Conservation (phyloP, 2,329 filamentous ascomycete species). For the Rutstroemia sp. region DNA sequence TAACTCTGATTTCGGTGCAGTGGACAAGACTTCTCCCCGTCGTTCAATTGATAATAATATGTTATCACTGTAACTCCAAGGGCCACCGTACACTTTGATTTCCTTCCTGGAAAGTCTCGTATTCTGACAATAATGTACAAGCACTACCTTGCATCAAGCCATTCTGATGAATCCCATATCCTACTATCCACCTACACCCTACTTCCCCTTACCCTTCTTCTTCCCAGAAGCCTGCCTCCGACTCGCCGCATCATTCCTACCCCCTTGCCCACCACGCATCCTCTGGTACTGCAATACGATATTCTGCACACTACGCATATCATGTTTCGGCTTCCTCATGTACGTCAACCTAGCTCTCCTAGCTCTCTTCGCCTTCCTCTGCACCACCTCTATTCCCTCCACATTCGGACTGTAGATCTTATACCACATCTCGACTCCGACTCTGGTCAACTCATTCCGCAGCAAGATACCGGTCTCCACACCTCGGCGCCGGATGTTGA, state of each 20-base stretch:
- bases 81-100: background rate
- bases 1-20: too few species aligned
- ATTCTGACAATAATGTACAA: conserved; percentile 10
- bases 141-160: conserved; percentile 1
- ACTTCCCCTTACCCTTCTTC: conserved; percentile 23
- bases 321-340: conserved; percentile 81
- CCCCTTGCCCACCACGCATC: conserved; percentile 39
- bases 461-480: conserved; percentile 84
- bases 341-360: conserved; percentile 84
- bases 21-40: too few species aligned
- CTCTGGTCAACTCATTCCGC: conserved; percentile 75
- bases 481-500: conserved; percentile 81
- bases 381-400: conserved; percentile 86
- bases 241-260: conserved; percentile 8
- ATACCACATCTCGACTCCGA: conserved; percentile 95
- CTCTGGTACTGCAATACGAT: conserved; percentile 62
- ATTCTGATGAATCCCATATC: background rate
- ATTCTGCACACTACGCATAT: conserved; percentile 78
- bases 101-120: background rate
- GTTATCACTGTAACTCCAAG: background rate
- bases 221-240: conserved; percentile 19
- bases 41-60: too few species aligned
- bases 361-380: conserved; percentile 75
- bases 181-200: background rate
- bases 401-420: conserved; percentile 91